A percentile compares a stretch with the other conserved stretches of the same genome.
phyloP scores from a whole-genome alignment of 176 grass and related monocot genomes.

The Tillandsia leiboldiana region DNA sequence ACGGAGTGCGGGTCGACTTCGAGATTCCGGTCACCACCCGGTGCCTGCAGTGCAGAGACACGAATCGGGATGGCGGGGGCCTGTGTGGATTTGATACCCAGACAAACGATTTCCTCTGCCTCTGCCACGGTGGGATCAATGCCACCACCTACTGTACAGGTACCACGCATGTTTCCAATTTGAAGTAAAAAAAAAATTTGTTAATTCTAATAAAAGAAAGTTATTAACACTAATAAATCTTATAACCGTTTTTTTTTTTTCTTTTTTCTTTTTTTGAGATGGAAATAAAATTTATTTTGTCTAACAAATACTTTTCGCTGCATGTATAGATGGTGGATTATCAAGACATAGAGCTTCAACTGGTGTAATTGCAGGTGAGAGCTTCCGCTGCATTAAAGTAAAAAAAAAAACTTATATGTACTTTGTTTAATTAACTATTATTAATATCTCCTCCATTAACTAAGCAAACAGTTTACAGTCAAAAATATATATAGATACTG shows the following conservation, averaged over 20 bases:
- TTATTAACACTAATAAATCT: too few species aligned
- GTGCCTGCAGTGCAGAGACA: constrained; percentile 77
- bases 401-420: too few species aligned
- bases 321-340: constrained; percentile 17
- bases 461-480: background rate
- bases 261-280: background rate
- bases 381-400: background rate
- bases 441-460: too few species aligned
- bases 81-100: constrained; percentile 60
- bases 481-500: background rate
- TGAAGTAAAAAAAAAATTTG: background rate
- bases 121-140: constrained; percentile 56
- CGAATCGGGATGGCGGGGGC: constrained; percentile 32
- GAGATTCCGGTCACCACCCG: constrained; percentile 77
- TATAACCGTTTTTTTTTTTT: background rate
- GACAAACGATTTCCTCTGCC: constrained; percentile 58
- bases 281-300: too few species aligned
- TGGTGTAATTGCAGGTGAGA: constrained; percentile 62
- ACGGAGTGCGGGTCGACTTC: constrained; percentile 77
- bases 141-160: constrained; percentile 67
- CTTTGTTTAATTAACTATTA: too few species aligned
- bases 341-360: constrained; percentile 36
- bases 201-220: background rate
- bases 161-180: constrained; percentile 1
- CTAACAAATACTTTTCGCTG: background rate